phyloP scores from a whole-genome alignment of 2,329 filamentous ascomycete species.

The Aschersonia sp. region DNA sequence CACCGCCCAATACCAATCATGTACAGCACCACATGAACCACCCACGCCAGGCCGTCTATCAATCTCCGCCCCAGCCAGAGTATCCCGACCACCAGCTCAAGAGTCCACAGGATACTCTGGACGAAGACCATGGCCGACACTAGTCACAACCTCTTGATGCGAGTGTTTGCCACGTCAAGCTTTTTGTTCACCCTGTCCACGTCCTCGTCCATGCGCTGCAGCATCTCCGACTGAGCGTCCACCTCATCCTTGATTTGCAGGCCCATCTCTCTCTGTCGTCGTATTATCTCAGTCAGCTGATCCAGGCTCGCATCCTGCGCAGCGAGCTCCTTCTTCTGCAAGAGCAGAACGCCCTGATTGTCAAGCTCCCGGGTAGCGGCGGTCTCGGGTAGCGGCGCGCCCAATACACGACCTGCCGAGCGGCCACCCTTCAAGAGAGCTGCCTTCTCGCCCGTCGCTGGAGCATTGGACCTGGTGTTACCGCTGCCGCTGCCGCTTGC shows the following conservation, averaged over 20 bases:
- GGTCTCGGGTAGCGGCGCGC: slow-evolving; percentile 59
- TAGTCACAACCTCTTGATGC: slow-evolving; percentile 50
- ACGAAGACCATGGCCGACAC: slow-evolving; percentile 11
- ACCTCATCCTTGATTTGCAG: slow-evolving; percentile 63
- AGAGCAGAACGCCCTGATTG: slow-evolving; percentile 57
- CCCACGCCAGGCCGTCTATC: slow-evolving; percentile 13
- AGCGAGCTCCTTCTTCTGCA: slow-evolving; percentile 60
- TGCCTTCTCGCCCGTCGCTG: slow-evolving; percentile 32
- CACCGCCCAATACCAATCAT: slow-evolving; percentile 9
- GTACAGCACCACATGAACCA: slow-evolving; percentile 12
- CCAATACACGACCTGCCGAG: slow-evolving; percentile 52
- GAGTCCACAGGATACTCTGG: slow-evolving; percentile 12
- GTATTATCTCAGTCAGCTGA: slow-evolving; percentile 52
- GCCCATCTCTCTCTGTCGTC: slow-evolving; percentile 65
- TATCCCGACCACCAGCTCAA: slow-evolving; percentile 17
- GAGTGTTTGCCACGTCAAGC: slow-evolving; percentile 59
- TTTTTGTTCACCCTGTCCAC: slow-evolving; percentile 52
- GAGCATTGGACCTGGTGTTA: slow-evolving; percentile 28
- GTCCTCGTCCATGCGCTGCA: slow-evolving; percentile 53
- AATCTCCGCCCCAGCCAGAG: slow-evolving; percentile 13
- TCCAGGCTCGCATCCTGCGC: slow-evolving; percentile 65
- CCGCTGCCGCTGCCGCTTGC: slow-evolving; percentile 24
- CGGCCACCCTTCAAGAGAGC: slow-evolving; percentile 25
- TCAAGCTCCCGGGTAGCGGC: slow-evolving; percentile 64
- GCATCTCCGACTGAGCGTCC: slow-evolving; percentile 54